Base-by-base conservation (phyloP, 257 asterid species). In the Penstemon davidsonii region DNA sequence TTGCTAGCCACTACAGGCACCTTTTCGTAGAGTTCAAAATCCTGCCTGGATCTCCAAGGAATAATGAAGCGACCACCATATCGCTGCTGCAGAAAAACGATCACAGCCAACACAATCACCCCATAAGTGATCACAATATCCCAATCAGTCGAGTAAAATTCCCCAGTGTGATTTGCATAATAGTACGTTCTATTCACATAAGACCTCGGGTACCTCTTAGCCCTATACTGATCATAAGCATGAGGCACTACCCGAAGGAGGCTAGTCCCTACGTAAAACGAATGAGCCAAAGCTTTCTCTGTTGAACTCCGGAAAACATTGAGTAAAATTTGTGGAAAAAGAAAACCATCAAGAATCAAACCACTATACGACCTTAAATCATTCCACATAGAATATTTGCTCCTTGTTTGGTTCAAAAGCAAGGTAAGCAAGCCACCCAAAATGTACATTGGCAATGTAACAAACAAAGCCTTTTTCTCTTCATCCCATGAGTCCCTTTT, bases 61-160 rank as follows among this genome's bases (percentile, higher is more conserved):
- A 85, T 78, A 60, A 86, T 53, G 69, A 82, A 86, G 4, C 86
- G 87, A 9, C 97, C 86, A 10, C 96, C 94, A 10, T 62, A 72
- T 3, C 83, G 66, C 66, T 90, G 97, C 83, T 90, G 96, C 74
- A 90, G 46, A 68, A 78, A 85, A 15, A 85, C 62, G 25, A 84
- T 56, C 76, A 79, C 81, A 4, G 79, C 85, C 40, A 90, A 81
- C 55, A 63, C 68, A 5, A 87, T 19, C 18, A 86, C 73, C 25
- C 81, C 88, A 10, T 76, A 73, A 19, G 87, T 86, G 50, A 90
- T 86, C 1, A 82, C 36, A 8, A 90, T 79, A 70, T 90, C 96
- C 96, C 96, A 88, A 2, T 84, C 83, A 3, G 85, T 81, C 6
- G 92, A 86, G 86, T 84, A 90, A 19, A 86, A 79, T 43, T 83